Percentiles rank a stretch among this genome's conserved stretches.
Evolutionary conservation across 1,284 basidiomycete genomes (phyloP).

Genomic region (Pseudomicrostroma phylloplanum): DNA sequence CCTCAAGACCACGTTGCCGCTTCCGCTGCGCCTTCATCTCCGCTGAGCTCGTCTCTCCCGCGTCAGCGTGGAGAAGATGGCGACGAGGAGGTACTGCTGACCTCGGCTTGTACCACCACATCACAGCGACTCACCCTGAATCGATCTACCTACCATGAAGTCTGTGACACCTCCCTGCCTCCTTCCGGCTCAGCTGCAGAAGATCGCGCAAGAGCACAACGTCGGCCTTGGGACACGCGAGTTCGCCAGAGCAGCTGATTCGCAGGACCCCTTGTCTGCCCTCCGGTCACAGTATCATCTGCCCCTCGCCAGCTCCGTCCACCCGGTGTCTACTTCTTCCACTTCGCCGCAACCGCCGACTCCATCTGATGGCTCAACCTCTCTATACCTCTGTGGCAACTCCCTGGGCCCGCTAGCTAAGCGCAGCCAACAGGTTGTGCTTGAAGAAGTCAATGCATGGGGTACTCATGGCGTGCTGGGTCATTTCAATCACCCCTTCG

Average conservation of each 20-base stretch:
- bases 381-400: conserved; percentile 91
- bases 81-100: no score
- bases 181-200: background rate
- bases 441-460: conserved; percentile 87
- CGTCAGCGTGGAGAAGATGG: no score
- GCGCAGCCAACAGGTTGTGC: conserved; percentile 64
- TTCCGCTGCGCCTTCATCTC: no score
- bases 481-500: conserved; percentile 81
- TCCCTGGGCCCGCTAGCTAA: conserved; percentile 80
- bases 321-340: background rate
- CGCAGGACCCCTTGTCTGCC: conserved; percentile 5
- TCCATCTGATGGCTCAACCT: conserved; percentile 5
- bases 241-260: conserved; percentile 8
- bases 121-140: background rate
- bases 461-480: conserved; percentile 70
- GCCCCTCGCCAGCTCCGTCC: background rate
- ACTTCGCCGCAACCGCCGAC: background rate
- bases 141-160: background rate
- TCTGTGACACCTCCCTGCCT: background rate
- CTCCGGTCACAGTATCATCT: conserved; percentile 11
- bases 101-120: background rate
- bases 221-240: background rate
- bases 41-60: no score
- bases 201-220: background rate
- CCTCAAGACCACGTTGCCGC: no score